These are phyloP conservation scores for Hypoxylon rickii DNA, from an alignment of 495 filamentous ascomycete species.

Conservation along the genomic window DNA sequence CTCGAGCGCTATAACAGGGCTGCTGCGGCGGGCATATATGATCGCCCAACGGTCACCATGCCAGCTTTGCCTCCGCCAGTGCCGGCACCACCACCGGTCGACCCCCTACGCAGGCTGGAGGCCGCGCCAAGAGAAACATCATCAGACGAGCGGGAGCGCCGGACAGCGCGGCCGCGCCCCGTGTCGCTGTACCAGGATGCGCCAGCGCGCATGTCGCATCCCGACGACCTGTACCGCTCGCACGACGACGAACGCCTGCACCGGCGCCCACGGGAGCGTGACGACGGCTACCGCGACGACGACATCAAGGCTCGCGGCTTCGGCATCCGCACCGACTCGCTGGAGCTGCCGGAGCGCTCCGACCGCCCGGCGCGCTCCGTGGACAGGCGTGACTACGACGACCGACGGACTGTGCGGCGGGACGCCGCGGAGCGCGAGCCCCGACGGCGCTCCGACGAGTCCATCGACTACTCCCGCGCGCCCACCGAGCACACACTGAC, in stretches of 20 bases:
- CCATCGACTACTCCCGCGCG: constrained; percentile 26
- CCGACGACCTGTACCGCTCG: constrained; percentile 48
- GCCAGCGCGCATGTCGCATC: constrained; percentile 40
- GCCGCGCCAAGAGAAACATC: constrained; percentile 37
- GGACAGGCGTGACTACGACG: constrained; percentile 40
- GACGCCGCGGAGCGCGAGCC: constrained; percentile 39
- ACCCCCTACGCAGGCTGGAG: constrained; percentile 41
- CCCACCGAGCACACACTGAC: constrained; percentile 21
- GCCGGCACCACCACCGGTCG: constrained; percentile 41
- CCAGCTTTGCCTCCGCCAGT: constrained; percentile 45
- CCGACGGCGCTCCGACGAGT: constrained; percentile 45
- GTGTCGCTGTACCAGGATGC: constrained; percentile 54
- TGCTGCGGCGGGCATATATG: constrained; percentile 47
- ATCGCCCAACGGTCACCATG: constrained; percentile 50
- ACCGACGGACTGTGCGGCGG: constrained; percentile 40
- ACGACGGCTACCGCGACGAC: constrained; percentile 47
- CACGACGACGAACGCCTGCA: constrained; percentile 45
- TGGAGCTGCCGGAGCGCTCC: constrained; percentile 32
- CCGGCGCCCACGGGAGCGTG: constrained; percentile 36
- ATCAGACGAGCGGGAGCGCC: constrained; percentile 20
- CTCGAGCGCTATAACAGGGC: constrained; percentile 60
- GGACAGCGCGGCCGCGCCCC: constrained; percentile 43
- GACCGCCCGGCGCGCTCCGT: constrained; percentile 30
- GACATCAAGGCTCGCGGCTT: constrained; percentile 47
- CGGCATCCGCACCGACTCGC: constrained; percentile 48